Evolutionary conservation across 75 land plant genomes (phyloP), one percentile per base, ranked within the genome.

Genomic region (Sequoiadendron giganteum): DNA sequence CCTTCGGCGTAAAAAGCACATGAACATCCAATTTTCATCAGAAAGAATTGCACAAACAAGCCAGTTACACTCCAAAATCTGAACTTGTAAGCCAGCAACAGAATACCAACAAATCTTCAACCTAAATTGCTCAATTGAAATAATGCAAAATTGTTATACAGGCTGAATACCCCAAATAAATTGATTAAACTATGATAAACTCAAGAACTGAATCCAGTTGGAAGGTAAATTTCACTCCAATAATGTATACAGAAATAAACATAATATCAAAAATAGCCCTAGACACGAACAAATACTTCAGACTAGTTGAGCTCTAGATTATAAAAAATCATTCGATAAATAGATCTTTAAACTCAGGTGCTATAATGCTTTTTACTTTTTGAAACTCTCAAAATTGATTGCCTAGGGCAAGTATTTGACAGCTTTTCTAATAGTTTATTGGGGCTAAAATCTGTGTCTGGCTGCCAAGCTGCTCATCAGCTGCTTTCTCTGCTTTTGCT

Each of bases 391-490:
- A 30, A 75, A 75, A 75, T 75, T 32, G 77, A 32, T 75, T 75
- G 77, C 16, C 3, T 13, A 13, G 14, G 38, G 77, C 38, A n/a
- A 84, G 32, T 48, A 28, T 36, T 42, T 15, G 87, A 45, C 88
- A 86, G 47, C 34, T 34, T 10, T 39, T 75, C 77, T 75, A 75
- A 90, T 90, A 90, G 6, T 78, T 88, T 34, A 90, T 34, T 13
- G 91, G 91, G 5, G 36, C 84, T 14, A 90, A 83, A 30, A 85
- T 49, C 48, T 70, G 72, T 30, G 86, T 88, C 5, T 73, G 65
- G 8, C 48, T 58, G 32, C 13, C 40, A 43, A 90, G 87, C 87
- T 89, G 83, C 10, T 88, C 85, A 42, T 89, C 90, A 19, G 86
- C 90, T 34, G 40, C 28, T 19, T 86, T 84, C 79, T 48, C 86